Evolutionary conservation across 306 rosid species (phyloP), one percentile per base, ranked within the genome.

Genomic region (Sophora flavescens): DNA sequence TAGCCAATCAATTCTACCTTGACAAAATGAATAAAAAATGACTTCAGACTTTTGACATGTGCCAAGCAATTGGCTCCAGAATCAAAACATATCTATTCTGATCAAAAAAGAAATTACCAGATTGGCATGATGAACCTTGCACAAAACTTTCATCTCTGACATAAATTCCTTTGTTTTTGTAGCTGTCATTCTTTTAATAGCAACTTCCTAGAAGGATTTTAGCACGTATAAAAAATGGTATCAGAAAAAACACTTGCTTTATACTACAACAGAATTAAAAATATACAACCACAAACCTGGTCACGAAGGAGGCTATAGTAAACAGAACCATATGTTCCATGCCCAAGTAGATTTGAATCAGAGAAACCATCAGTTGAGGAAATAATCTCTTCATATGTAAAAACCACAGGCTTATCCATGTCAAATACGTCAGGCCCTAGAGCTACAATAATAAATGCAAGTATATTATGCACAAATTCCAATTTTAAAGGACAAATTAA

Each of bases 1-100:
- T 92, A 96, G 64, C 99, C 99, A 81, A 96, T 92, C 96, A 96
- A 91, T 81, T 96, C 99, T 87, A 96, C 98, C 99, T 96, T 87
- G 89, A 96, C 76, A 92, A 78, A 80, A 56, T 79, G 66, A 82
- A 89, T 52, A 67, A 58, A 85, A 72, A 52, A 63, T 33, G 57
- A 79, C 87, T 88, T 88, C 87, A 89, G 74, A 68, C 36, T 54
- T 82, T 74, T 41, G 75, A 79, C 76, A 71, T 78, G 60, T 52
- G 47, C 32, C 61, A 69, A 58, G 73, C 33, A 77, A 63, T 70
- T 83, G 70, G 78, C 83, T 67, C 51, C 76, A 74, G 82, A 78
- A 70, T 35, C 70, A 36, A 85, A 57, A 65, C 14, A 68, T 71
- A 44, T 1, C 42, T 33, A 54, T 57, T 70, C 56, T 73, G 62